Conservation (phyloP, 169 alveolate genomes). For the Cryptosporidium andersoni region DNA sequence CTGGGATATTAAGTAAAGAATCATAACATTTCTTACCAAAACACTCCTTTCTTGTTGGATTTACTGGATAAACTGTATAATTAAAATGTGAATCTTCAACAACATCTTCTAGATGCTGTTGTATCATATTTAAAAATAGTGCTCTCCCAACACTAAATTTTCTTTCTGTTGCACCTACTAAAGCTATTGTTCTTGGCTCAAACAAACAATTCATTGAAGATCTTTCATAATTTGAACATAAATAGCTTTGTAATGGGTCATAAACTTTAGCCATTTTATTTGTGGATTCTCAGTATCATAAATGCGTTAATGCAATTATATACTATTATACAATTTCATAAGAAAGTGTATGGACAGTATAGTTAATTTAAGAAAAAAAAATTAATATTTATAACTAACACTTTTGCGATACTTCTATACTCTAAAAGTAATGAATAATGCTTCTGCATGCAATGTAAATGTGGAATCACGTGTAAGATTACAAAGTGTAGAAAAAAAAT, state of each 20-base stretch:
- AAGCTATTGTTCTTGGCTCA: constrained; percentile 75
- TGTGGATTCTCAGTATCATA: too few species aligned
- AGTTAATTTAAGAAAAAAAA: too few species aligned
- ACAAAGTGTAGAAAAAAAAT: too few species aligned
- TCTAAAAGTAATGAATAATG: too few species aligned
- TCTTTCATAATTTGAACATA: neutral
- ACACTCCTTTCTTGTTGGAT: constrained; percentile 71
- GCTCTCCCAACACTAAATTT: constrained; percentile 77
- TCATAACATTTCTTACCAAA: constrained; percentile 73
- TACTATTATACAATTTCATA: too few species aligned
- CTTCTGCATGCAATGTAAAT: too few species aligned
- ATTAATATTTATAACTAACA: too few species aligned
- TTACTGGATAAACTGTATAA: constrained; percentile 74
- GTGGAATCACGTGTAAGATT: too few species aligned
- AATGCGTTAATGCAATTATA: too few species aligned
- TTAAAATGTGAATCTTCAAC: neutral
- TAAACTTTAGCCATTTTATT: neutral
- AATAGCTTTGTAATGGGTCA: neutral
- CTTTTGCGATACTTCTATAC: too few species aligned
- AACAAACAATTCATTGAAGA: constrained; percentile 19
- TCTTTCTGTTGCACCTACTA: constrained; percentile 79
- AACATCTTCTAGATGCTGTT: constrained; percentile 34
- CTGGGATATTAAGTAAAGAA: constrained; percentile 61
- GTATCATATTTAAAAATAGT: constrained; percentile 70
- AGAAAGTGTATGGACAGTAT: too few species aligned